A percentile compares a stretch with the other conserved stretches of the same genome.
Conservation (phyloP, 2,329 filamentous ascomycete genomes). For the Chalaropsis thielavioides region DNA sequence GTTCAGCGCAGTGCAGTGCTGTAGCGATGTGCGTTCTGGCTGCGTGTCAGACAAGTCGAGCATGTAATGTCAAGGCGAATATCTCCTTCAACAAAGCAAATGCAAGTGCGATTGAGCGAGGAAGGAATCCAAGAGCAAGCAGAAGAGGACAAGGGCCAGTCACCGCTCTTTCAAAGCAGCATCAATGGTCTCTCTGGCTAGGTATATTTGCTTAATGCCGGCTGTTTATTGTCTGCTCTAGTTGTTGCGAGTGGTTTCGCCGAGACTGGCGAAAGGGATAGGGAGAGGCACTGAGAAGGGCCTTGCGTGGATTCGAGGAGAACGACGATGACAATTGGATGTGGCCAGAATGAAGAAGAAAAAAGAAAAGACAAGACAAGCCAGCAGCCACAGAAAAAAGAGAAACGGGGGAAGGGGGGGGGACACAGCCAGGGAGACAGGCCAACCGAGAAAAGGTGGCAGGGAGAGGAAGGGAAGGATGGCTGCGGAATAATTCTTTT, state of each 20-base stretch:
- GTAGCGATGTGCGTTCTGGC: not conserved
- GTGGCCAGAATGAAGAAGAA: not conserved
- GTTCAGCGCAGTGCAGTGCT: not conserved
- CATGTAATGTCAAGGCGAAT: not conserved
- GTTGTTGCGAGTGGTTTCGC: not conserved
- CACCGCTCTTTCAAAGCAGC: slow-evolving; percentile 16
- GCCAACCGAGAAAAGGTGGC: not conserved
- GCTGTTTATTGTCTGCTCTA: not conserved
- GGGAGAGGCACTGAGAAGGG: too few relatives aligned
- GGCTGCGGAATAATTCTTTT: not conserved
- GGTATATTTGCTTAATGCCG: not conserved
- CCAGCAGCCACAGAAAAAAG: not conserved
- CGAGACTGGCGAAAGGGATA: not conserved
- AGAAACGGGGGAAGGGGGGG: not conserved
- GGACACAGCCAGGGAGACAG: not conserved
- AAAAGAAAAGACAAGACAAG: too few relatives aligned
- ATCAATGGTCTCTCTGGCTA: not conserved
- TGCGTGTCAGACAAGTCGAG: slow-evolving; percentile 2
- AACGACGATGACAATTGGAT: not conserved
- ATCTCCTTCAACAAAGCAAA: not conserved
- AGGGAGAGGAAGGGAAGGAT: slow-evolving; percentile 1
- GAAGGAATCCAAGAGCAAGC: slow-evolving; percentile 9
- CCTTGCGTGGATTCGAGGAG: not conserved
- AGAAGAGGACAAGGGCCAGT: slow-evolving; percentile 9
- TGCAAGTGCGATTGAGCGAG: not conserved